Evolutionary conservation across 1,139 yeast species (phyloP).

Genomic region (Candida tetrigidarum): DNA sequence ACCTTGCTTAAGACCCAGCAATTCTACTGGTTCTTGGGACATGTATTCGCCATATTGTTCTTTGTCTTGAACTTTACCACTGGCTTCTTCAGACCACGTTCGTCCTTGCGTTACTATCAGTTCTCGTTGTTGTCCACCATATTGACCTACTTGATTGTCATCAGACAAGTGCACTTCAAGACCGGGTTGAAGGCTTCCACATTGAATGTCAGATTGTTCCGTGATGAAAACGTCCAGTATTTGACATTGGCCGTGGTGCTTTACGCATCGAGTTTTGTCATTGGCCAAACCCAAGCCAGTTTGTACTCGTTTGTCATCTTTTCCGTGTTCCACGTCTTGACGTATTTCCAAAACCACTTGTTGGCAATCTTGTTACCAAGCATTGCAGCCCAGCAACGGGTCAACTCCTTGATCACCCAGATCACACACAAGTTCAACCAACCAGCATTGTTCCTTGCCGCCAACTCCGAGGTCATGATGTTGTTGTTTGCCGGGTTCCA

Average conservation of each 20-base stretch:
- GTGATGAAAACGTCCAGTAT: slow-evolving; percentile 58
- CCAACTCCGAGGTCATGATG: slow-evolving; percentile 45
- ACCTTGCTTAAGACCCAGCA: slow-evolving; percentile 43
- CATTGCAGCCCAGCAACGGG: slow-evolving; percentile 23
- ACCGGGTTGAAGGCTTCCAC: slow-evolving; percentile 17
- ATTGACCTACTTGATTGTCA: slow-evolving; percentile 50
- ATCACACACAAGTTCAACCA: slow-evolving; percentile 48
- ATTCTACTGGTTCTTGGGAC: slow-evolving; percentile 59
- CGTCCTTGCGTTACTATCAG: slow-evolving; percentile 38
- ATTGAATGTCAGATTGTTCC: slow-evolving; percentile 22
- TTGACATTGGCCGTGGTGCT: slow-evolving; percentile 45
- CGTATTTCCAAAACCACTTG: slow-evolving; percentile 47
- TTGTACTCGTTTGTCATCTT: slow-evolving; percentile 58
- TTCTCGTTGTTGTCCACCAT: slow-evolving; percentile 45
- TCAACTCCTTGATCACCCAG: slow-evolving; percentile 30
- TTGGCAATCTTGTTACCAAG: slow-evolving; percentile 25
- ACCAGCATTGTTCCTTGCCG: slow-evolving; percentile 50
- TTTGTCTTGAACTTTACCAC: slow-evolving; percentile 34
- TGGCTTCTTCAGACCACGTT: slow-evolving; percentile 33
- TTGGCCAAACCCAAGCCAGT: slow-evolving; percentile 40
- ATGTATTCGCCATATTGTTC: slow-evolving; percentile 41
- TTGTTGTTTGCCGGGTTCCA: slow-evolving; percentile 17
- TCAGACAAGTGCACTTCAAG: slow-evolving; percentile 49
- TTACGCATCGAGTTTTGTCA: slow-evolving; percentile 31
- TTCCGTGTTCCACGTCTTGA: slow-evolving; percentile 58